These are phyloP conservation scores for Eucalyptus cloeziana DNA, from an alignment of 345 rosid genomes.

Conservation along the genomic window DNA sequence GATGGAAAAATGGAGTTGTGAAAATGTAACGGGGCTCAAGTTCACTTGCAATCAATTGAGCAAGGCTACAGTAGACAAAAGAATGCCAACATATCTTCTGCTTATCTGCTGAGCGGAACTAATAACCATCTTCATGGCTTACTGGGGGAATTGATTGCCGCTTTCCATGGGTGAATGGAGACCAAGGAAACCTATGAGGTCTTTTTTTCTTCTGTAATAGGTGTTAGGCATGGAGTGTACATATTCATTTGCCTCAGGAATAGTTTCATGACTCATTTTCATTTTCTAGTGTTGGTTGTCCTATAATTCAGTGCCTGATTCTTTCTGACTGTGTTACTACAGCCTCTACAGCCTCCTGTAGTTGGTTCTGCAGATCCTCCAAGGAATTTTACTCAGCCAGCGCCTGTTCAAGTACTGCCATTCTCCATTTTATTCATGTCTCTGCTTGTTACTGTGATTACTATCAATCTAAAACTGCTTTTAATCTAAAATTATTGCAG, in stretches of 20 bases:
- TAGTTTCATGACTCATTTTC: background rate
- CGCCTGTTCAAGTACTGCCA: constrained; percentile 59
- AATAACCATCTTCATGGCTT: background rate
- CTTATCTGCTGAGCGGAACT: background rate
- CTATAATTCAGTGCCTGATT: background rate
- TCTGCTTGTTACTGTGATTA: background rate
- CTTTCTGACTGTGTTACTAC: background rate
- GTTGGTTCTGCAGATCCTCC: constrained; percentile 49
- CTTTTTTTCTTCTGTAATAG: background rate
- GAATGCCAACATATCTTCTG: background rate
- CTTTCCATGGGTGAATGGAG: background rate
- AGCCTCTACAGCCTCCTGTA: constrained; percentile 55
- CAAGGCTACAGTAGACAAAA: background rate
- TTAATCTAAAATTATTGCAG: constrained; percentile 23
- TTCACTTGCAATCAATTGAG: background rate
- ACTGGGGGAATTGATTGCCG: background rate
- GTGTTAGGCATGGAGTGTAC: background rate
- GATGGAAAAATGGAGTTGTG: background rate
- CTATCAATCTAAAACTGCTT: background rate
- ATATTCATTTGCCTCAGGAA: background rate
- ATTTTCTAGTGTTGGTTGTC: background rate
- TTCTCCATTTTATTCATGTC: background rate
- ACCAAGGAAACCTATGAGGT: background rate
- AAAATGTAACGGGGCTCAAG: background rate
- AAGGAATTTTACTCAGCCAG: constrained; percentile 51